Evolutionary conservation across 331 rosid species (phyloP), one percentile per base, ranked within the genome.

Genomic region (Malus hybrid): DNA sequence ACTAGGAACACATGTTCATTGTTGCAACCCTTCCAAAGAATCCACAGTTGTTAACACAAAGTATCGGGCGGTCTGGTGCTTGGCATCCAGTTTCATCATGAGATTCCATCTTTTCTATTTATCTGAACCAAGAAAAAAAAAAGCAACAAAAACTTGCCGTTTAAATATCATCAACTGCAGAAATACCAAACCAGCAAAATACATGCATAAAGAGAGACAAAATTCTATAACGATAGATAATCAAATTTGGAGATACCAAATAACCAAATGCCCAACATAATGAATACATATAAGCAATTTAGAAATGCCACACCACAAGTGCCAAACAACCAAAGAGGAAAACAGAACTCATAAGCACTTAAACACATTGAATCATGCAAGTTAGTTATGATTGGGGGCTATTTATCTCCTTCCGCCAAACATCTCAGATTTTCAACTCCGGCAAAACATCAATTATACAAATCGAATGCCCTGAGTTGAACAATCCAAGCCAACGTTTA

Each of bases 1-100:
- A 91, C 78, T 88, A 86, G 42, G 97, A 91, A 54, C 93, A 91
- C 95, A 91, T 87, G 63, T 91, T 88, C 95, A 87, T 87, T 5
- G 97, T 89, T 32, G 90, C 79, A 5, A 88, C 89, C 79, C 95
- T 85, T 59, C 97, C 97, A 28, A 91, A 91, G 83, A 91, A 91
- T 50, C 95, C 95, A 73, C 97, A 91, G 71, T 89, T 89, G 28
- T 89, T 90, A 29, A 85, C 65, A 78, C 96, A 90, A 36, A 84
- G 93, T 56, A 89, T 89, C 36, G 95, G 95, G 28, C 87, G 82
- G 13, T 87, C 91, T 2, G 81, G 90, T 24, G 97, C 82, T 69
- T 89, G 93, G 86, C 95, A 91, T 83, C 94, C 93, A 11, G 85
- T 87, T 88, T 80, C 95, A 33, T 91, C 89, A 1, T 82, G 95